A percentile compares a stretch with the other conserved stretches of the same genome.
Conservation (phyloP, 78 protist species). For the Tieghemostelium lacteum region DNA sequence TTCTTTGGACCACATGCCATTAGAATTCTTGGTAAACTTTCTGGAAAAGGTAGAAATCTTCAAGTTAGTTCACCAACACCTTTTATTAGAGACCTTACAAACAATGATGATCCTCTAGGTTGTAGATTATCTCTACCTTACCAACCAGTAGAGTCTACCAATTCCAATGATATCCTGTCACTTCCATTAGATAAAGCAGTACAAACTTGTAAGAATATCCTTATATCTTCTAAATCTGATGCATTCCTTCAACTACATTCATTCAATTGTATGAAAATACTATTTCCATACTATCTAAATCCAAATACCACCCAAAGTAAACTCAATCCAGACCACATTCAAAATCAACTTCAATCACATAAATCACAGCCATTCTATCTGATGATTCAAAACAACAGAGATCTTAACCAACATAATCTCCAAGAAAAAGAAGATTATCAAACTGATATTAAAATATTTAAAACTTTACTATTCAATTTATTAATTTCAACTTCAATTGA, state of each 20-base stretch:
- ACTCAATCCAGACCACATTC: background rate
- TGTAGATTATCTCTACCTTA: background rate
- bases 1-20: slow-evolving; percentile 86
- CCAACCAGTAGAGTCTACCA: background rate
- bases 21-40: slow-evolving; percentile 96
- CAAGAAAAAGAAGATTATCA: slow-evolving; percentile 9
- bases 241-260: background rate
- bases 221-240: background rate
- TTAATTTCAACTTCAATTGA: slow-evolving; percentile 15
- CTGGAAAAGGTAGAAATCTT: slow-evolving; percentile 90
- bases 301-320: background rate
- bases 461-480: slow-evolving; percentile 1
- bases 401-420: background rate
- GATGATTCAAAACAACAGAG: background rate
- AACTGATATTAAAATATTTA: slow-evolving; percentile 8
- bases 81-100: background rate
- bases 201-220: background rate
- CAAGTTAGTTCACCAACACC: background rate
- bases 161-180: background rate
- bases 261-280: too few relatives aligned
- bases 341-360: background rate
- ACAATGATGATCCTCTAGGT: too few relatives aligned
- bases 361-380: background rate
- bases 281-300: background rate
- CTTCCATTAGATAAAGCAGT: background rate